phyloP scores from a whole-genome alignment of 805 yeast species.

The Saccharomyces mikatae region DNA sequence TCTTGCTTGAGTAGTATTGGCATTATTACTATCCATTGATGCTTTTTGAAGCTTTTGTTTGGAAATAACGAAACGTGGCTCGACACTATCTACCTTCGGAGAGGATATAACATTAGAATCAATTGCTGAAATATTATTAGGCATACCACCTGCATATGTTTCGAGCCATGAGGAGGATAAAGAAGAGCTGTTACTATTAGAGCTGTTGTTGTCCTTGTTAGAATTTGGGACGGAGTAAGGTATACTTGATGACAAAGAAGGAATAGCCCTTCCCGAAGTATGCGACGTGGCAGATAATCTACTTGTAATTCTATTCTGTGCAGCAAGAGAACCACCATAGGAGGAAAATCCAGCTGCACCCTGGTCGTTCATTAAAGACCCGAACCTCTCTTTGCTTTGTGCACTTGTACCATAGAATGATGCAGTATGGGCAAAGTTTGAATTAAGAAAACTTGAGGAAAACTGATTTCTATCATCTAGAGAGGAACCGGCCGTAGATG shows the following conservation, averaged over 20 bases:
- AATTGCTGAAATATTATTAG: constrained; percentile 35
- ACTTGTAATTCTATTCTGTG: constrained; percentile 7
- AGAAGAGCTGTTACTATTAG: constrained; percentile 26
- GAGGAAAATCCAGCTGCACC: constrained; percentile 3
- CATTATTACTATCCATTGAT: constrained; percentile 12
- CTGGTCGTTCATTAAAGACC: constrained; percentile 18
- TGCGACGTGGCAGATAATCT: constrained; percentile 11
- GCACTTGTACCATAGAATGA: constrained; percentile 18
- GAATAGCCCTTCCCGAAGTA: constrained; percentile 19
- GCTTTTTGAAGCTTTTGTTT: constrained; percentile 47
- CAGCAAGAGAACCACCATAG: constrained; percentile 4
- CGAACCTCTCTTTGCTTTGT: constrained; percentile 16
- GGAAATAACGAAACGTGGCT: constrained; percentile 77
- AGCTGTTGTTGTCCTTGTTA: constrained; percentile 25
- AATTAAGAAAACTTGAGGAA: constrained; percentile 27
- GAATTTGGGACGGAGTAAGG: constrained; percentile 73
- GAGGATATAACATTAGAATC: constrained; percentile 61
- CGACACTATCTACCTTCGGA: constrained; percentile 65
- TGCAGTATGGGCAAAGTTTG: constrained; percentile 33
- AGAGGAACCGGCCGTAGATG: constrained; percentile 8
- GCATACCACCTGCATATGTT: constrained; percentile 31
- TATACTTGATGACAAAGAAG: constrained; percentile 49
- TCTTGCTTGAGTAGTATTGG: constrained; percentile 13
- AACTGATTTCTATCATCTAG: constrained; percentile 8
- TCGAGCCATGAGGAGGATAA: constrained; percentile 31